Conservation (phyloP, 2,329 filamentous ascomycete genomes). For the Venturia pyrina region DNA sequence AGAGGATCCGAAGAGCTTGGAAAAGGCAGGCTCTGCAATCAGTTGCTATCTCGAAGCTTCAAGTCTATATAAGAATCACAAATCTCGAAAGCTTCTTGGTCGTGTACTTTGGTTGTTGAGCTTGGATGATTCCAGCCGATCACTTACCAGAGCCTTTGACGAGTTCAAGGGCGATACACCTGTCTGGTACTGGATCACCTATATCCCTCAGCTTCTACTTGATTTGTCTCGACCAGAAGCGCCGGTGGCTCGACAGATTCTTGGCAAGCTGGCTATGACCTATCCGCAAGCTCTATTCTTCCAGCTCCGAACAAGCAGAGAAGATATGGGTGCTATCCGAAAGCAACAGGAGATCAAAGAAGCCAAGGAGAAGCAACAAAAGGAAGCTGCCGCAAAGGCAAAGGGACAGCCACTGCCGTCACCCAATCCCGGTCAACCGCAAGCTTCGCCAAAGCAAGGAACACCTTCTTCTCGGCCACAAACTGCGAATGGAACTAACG, state of each 20-base stretch:
- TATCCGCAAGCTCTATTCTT: constrained; percentile 95
- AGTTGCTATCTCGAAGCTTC: constrained; percentile 95
- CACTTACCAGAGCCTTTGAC: constrained; percentile 77
- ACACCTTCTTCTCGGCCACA: constrained; percentile 20
- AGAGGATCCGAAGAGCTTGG: constrained; percentile 71
- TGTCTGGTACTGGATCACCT: constrained; percentile 99
- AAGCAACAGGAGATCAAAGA: constrained; percentile 64
- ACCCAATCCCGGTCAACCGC: constrained; percentile 28
- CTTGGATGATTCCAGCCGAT: constrained; percentile 78
- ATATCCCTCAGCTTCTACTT: constrained; percentile 90
- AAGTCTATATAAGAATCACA: constrained; percentile 92
- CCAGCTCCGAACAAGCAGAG: constrained; percentile 81
- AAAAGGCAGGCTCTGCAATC: constrained; percentile 79
- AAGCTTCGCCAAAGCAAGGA: constrained; percentile 22
- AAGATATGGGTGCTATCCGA: constrained; percentile 89
- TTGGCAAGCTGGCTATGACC: constrained; percentile 88
- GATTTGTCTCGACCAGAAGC: constrained; percentile 89
- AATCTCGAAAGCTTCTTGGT: constrained; percentile 86
- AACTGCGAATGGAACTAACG: constrained; percentile 23
- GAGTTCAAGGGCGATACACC: constrained; percentile 96
- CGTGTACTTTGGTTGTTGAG: constrained; percentile 93
- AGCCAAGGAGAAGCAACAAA: constrained; percentile 45
- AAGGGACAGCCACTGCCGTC: constrained; percentile 53
- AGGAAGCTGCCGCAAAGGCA: constrained; percentile 25
- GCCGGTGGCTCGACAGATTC: constrained; percentile 70